Evolutionary conservation across 306 rosid species (phyloP), one percentile per base, ranked within the genome.

Genomic region (Glycine soja): DNA sequence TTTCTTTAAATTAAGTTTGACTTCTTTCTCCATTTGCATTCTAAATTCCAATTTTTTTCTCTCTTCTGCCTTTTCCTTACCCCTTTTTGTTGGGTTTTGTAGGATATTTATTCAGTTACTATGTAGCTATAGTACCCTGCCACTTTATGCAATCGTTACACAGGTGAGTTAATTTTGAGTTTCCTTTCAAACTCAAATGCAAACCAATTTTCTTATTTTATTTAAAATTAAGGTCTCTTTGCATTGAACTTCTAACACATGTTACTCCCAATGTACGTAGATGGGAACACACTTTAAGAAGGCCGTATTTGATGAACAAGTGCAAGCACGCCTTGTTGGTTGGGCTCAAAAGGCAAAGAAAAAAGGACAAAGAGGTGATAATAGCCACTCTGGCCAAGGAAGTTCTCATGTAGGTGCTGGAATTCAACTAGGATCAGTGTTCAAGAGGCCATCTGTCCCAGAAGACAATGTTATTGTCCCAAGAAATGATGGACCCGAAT

Each of bases 71-170:
- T 6, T 47, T 48, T 57, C 12, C 50, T 38, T 2, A 67, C 38
- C 34, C 43, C 57, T 7, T 77, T 56, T 15, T 51, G 4, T 63
- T 65, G 70, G 47, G 42, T 10, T 82, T 24, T 63, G 74, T 59
- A 94, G 98, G 86, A 87, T 84, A 81, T 74, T 94, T 85, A 83
- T 94, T 76, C 98, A 94, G 75, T 80, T 87, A 24, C 83, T 92
- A 64, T 92, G 97, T 38, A 94, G 98, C 74, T 94, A 92, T 81
- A 92, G 98, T 85, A 92, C 97, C 24, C 88, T 94, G 4, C 98
- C 98, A 45, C 88, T 94, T 10, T 94, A 92, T 72, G 97, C 97
- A 80, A 82, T 94, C 24, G 91, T 94, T 76, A 84, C 97, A 72
- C 98, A 94, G 95, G 98, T 94, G 72, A 65, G 82, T 84, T 24